A percentile compares a stretch with the other conserved stretches of the same genome.
phyloP scores from a whole-genome alignment of 345 rosid genomes.

The Heritiera fomes region DNA sequence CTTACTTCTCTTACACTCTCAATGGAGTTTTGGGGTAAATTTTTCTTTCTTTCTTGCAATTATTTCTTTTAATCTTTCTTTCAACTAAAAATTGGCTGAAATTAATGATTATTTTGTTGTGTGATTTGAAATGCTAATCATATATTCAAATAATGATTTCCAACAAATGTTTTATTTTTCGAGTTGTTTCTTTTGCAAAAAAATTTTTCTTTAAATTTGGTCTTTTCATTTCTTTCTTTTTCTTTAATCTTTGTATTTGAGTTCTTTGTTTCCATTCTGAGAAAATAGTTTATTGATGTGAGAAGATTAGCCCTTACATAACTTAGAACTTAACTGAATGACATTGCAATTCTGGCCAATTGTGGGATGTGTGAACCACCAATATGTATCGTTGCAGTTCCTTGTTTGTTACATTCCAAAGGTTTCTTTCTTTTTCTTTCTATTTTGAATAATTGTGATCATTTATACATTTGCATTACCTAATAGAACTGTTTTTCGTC shows the following conservation, averaged over 20 bases:
- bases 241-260: no score
- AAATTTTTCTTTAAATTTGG: neutral
- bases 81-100: neutral
- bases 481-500: neutral
- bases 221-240: neutral
- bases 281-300: conserved; percentile 9
- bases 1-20: neutral
- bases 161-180: neutral
- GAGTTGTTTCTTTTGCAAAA: neutral
- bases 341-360: conserved; percentile 81
- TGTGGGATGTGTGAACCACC: conserved; percentile 90
- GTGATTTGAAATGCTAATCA: neutral
- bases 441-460: neutral
- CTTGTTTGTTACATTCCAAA: conserved; percentile 41
- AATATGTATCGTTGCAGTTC: conserved; percentile 73
- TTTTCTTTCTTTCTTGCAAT: neutral
- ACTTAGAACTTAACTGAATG: conserved; percentile 10
- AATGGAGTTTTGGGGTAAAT: conserved; percentile 69
- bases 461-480: neutral
- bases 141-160: no score
- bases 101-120: neutral
- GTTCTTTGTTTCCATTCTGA: neutral
- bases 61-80: neutral
- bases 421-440: neutral
- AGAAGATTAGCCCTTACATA: neutral